phyloP scores from a whole-genome alignment of 2,329 filamentous ascomycete species.

The Aspergillus brunneoviolaceus region DNA sequence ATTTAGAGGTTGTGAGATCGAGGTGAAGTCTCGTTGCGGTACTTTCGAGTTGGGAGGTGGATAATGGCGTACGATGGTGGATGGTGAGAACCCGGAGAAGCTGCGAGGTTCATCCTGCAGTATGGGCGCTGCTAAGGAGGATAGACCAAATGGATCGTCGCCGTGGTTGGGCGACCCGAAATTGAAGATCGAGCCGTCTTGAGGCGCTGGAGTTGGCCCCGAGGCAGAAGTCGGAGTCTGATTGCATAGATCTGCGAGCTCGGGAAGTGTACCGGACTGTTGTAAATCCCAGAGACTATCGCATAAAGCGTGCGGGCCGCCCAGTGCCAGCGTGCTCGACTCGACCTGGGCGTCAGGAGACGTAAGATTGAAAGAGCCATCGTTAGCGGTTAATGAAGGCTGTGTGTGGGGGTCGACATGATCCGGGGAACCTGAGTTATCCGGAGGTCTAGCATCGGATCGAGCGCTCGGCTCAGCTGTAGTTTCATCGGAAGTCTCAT shows the following conservation, averaged over 20 bases:
- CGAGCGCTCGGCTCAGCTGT: constrained; percentile 1
- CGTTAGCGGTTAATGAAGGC: constrained; percentile 13
- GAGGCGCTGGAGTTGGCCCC: constrained; percentile 12
- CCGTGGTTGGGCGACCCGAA: constrained; percentile 22
- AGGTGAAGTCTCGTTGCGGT: constrained; percentile 29
- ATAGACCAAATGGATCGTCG: constrained; percentile 25
- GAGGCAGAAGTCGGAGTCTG: constrained; percentile 23
- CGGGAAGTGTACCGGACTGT: constrained; percentile 30
- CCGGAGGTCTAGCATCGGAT: neutral
- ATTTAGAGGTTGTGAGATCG: constrained; percentile 42
- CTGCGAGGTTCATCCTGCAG: constrained; percentile 18
- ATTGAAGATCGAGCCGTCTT: constrained; percentile 18
- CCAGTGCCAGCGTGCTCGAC: constrained; percentile 14
- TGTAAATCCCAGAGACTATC: constrained; percentile 35
- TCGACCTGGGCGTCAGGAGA: neutral
- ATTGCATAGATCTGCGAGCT: constrained; percentile 33
- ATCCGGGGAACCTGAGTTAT: constrained; percentile 2
- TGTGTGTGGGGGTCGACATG: constrained; percentile 9
- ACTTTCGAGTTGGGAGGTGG: constrained; percentile 25
- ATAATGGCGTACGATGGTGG: constrained; percentile 35
- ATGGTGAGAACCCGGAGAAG: constrained; percentile 33
- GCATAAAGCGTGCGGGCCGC: constrained; percentile 22
- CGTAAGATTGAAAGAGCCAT: constrained; percentile 6
- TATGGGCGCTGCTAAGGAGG: constrained; percentile 26
- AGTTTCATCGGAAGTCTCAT: constrained; percentile 9